A percentile compares a stretch with the other conserved stretches of the same genome.
Conservation (phyloP, 139 green algal species). For the Chlamydomonas urium region DNA sequence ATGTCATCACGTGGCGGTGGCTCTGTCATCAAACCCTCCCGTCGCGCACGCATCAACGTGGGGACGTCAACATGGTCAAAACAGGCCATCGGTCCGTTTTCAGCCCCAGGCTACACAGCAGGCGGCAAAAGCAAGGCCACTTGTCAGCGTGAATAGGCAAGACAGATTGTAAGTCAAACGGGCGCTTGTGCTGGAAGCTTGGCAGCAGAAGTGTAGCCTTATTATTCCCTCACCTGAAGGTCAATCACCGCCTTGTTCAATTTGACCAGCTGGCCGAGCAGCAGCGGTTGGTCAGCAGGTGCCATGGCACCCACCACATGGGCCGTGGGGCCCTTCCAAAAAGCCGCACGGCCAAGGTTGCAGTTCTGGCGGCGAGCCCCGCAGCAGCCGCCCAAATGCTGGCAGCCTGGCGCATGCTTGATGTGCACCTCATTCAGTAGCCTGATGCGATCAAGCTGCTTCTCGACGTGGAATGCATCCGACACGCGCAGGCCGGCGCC, state of each 20-base stretch:
- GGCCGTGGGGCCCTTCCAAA: slow-evolving; percentile 9
- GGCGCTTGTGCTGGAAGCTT: no score
- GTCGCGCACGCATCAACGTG: slow-evolving; percentile 1
- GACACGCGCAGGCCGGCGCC: slow-evolving; percentile 2
- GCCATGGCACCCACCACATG: background rate
- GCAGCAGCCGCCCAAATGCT: background rate
- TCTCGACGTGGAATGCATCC: background rate
- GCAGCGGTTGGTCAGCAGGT: background rate
- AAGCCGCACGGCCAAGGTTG: slow-evolving; percentile 13
- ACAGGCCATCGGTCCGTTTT: slow-evolving; percentile 4
- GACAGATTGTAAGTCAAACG: no score
- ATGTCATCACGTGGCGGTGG: slow-evolving; percentile 18
- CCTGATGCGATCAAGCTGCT: background rate
- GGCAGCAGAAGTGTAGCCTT: no score
- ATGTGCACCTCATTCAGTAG: slow-evolving; percentile 22
- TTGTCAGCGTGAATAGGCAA: background rate
- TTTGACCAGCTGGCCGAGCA: slow-evolving; percentile 24
- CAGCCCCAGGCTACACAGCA: background rate
- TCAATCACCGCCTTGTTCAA: slow-evolving; percentile 12
- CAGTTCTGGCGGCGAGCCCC: background rate
- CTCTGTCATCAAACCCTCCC: slow-evolving; percentile 7
- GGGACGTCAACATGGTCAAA: slow-evolving; percentile 11
- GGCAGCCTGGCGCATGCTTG: no score
- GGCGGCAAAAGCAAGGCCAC: background rate
- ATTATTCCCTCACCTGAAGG: no score